A percentile compares a stretch with the other conserved stretches of the same genome.
phyloP scores from a whole-genome alignment of 495 filamentous ascomycete genomes.

The Filosporella fistucella region DNA sequence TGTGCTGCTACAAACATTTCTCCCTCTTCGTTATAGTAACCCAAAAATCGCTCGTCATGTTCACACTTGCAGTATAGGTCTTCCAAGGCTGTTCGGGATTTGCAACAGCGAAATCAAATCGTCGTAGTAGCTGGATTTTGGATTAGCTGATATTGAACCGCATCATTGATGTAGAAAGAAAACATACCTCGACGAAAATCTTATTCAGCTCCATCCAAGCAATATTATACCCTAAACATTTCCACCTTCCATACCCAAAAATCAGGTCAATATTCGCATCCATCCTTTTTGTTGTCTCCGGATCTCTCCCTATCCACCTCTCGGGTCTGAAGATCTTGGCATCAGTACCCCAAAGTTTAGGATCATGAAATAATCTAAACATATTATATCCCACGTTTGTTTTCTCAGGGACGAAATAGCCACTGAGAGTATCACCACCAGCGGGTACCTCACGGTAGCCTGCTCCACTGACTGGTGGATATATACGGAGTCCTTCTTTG shows the following conservation, averaged over 20 bases:
- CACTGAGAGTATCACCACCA: slow-evolving; percentile 49
- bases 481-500: slow-evolving; percentile 45
- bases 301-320: slow-evolving; percentile 41
- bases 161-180: background rate
- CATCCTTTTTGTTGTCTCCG: slow-evolving; percentile 28
- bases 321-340: slow-evolving; percentile 44
- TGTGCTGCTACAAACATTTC: too few species aligned
- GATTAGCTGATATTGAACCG: background rate
- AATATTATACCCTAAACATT: slow-evolving; percentile 40
- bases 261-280: slow-evolving; percentile 31
- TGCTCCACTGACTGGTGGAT: slow-evolving; percentile 30
- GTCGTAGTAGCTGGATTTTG: background rate
- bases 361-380: slow-evolving; percentile 26
- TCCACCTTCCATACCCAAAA: slow-evolving; percentile 38
- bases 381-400: slow-evolving; percentile 42
- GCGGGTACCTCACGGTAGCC: slow-evolving; percentile 40
- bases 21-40: too few species aligned
- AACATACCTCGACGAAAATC: slow-evolving; percentile 48
- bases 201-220: slow-evolving; percentile 48
- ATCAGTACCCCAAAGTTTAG: slow-evolving; percentile 39
- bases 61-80: too few species aligned
- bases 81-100: too few species aligned
- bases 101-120: slow-evolving; percentile 1
- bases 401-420: slow-evolving; percentile 49
- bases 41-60: too few species aligned